Evolutionary conservation across 2,329 filamentous ascomycete genomes (phyloP).

Genomic region (Cryphonectria japonica): DNA sequence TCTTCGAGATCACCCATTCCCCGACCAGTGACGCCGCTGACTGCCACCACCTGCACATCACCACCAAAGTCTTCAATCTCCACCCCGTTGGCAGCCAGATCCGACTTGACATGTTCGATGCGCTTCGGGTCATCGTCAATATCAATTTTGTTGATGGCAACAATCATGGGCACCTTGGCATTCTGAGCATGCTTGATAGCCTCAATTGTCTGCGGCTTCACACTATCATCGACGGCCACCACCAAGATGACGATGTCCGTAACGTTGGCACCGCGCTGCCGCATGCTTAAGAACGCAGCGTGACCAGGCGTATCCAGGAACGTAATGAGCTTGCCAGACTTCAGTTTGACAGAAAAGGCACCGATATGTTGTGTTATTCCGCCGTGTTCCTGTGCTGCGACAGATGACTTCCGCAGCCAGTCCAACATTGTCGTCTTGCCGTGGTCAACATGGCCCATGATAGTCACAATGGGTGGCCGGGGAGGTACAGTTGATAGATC

Average conservation of each 20-base stretch:
- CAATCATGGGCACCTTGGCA: constrained; percentile 91
- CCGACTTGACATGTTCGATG: constrained; percentile 82
- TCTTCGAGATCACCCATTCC: constrained; percentile 94
- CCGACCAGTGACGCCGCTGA: constrained; percentile 90
- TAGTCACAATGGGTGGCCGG: constrained; percentile 92
- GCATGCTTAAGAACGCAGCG: constrained; percentile 94
- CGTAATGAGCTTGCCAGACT: constrained; percentile 86
- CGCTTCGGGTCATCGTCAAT: constrained; percentile 80
- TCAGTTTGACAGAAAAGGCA: constrained; percentile 89
- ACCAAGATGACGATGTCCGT: constrained; percentile 97
- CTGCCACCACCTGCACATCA: constrained; percentile 87
- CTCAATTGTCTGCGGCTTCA: constrained; percentile 96
- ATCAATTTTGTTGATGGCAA: constrained; percentile 90
- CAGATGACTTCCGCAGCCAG: constrained; percentile 88
- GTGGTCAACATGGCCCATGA: constrained; percentile 99
- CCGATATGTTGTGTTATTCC: constrained; percentile 99
- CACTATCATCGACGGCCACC: constrained; percentile 94
- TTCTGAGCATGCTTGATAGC: constrained; percentile 90
- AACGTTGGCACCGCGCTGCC: constrained; percentile 90
- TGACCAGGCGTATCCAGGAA: constrained; percentile 97
- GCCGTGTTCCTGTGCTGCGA: constrained; percentile 89
- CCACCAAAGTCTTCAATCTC: constrained; percentile 95
- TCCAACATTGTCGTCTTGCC: constrained; percentile 97
- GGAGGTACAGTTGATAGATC: constrained; percentile 70
- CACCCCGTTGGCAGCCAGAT: constrained; percentile 80